phyloP scores from a whole-genome alignment of 805 yeast genomes.

The Hanseniaspora hatyaiensis region DNA sequence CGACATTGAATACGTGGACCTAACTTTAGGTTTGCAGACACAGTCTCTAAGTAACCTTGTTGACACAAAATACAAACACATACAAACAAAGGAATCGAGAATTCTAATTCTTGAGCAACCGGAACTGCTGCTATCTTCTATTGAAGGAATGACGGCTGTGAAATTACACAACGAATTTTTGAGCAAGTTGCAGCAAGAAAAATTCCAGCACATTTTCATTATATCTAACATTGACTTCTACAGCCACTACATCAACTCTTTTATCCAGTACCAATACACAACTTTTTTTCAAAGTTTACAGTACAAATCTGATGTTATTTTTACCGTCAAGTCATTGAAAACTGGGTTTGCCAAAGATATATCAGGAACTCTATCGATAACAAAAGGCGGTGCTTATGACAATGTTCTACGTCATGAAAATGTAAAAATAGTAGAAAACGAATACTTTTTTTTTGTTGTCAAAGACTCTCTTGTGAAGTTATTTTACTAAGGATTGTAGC shows the following conservation, averaged over 20 bases:
- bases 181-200: constrained; percentile 21
- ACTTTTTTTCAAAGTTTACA: constrained; percentile 22
- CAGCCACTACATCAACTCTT: constrained; percentile 20
- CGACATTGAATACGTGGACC: constrained; percentile 17
- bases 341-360: constrained; percentile 78
- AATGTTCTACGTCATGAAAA: constrained; percentile 3
- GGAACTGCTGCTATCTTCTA: constrained; percentile 25
- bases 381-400: constrained; percentile 39
- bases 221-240: constrained; percentile 21
- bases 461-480: constrained; percentile 34
- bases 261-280: constrained; percentile 16
- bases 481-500: constrained; percentile 8
- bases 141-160: constrained; percentile 24
- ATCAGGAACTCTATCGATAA: constrained; percentile 56
- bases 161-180: constrained; percentile 24
- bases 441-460: constrained; percentile 47
- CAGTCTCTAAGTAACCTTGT: not conserved
- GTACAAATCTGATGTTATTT: constrained; percentile 23
- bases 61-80: constrained; percentile 7
- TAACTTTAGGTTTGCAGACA: constrained; percentile 30
- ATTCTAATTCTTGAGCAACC: constrained; percentile 27
- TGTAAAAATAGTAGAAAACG: constrained; percentile 40
- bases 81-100: constrained; percentile 15
- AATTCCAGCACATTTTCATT: constrained; percentile 24
- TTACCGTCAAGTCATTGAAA: constrained; percentile 53